phyloP scores from a whole-genome alignment of 129 eudicot species.

The Daucus carota region DH1_v3.0 NC_030382.2:47131501-47132000 shows the following conservation, averaged over 20 bases:
- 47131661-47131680: constrained; percentile 27
- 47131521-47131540: background rate
- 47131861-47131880: constrained; percentile 19
- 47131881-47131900: constrained; percentile 6
- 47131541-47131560: background rate
- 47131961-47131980: constrained; percentile 28
- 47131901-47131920: constrained; percentile 21
- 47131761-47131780: background rate
- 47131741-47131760: background rate
- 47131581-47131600: background rate
- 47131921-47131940: constrained; percentile 26
- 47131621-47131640: constrained; percentile 16
- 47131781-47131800: background rate
- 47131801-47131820: background rate
- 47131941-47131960: constrained; percentile 8
- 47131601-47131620: background rate
- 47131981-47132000: constrained; percentile 20
- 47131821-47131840: constrained; percentile 17
- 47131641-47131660: constrained; percentile 21
- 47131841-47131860: constrained; percentile 18
- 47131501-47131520: background rate
- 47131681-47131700: constrained; percentile 19
- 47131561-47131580: background rate
- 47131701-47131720: constrained; percentile 25
- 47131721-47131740: background rate